A percentile compares a stretch with the other conserved stretches of the same genome.
Evolutionary conservation across 345 rosid genomes (phyloP).

Genomic region (Zanthoxylum bungeanum): DNA sequence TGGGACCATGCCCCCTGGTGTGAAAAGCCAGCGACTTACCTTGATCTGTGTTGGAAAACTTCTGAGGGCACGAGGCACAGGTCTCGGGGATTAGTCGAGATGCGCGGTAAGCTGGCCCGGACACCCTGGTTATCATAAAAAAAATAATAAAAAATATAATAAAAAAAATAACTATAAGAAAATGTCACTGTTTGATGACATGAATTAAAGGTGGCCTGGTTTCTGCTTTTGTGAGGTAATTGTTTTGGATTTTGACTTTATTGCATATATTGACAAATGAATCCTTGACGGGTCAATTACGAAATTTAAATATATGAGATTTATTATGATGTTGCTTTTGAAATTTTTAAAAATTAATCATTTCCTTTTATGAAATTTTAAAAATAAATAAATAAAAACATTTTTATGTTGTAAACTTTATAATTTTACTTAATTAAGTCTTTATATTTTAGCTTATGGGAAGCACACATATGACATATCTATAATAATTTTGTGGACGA

Average conservation of each 20-base stretch:
- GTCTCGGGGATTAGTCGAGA: too few relatives aligned
- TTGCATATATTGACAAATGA: background rate
- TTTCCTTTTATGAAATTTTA: too few relatives aligned
- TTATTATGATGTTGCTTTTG: background rate
- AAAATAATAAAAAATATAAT: too few relatives aligned
- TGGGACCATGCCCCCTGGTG: too few relatives aligned
- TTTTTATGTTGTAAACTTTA: background rate
- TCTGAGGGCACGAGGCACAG: too few relatives aligned
- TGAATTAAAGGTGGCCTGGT: background rate
- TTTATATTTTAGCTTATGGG: background rate
- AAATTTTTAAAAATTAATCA: background rate
- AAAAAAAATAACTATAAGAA: background rate
- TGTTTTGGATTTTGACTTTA: background rate
- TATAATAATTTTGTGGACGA: background rate
- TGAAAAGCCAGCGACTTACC: too few relatives aligned
- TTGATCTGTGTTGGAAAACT: too few relatives aligned
- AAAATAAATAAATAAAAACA: too few relatives aligned
- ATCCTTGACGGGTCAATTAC: background rate
- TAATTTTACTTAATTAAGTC: background rate
- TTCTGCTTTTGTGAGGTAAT: background rate
- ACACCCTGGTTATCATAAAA: too few relatives aligned
- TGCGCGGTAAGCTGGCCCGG: too few relatives aligned
- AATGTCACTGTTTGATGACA: conserved; percentile 1
- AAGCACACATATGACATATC: background rate
- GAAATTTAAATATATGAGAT: background rate